phyloP scores from a whole-genome alignment of 768 basidiomycete genomes.

The Ramaria rubella region DNA sequence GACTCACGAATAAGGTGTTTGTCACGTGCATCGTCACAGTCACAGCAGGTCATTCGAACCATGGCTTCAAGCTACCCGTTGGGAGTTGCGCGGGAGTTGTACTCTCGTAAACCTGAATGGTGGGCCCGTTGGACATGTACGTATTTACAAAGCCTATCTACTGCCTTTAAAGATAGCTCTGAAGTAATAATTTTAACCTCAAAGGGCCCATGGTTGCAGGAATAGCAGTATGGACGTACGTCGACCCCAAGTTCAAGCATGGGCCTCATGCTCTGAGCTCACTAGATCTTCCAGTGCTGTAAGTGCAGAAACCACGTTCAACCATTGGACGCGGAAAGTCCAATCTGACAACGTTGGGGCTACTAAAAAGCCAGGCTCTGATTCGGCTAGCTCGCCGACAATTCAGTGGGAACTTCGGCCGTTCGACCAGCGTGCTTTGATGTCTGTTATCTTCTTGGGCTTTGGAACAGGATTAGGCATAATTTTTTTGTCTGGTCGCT shows the following conservation, averaged over 20 bases:
- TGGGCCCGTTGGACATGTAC: slow-evolving; percentile 10
- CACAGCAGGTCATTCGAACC: no score
- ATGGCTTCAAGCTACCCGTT: neutral
- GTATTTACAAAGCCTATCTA: neutral
- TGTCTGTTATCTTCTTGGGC: slow-evolving; percentile 1
- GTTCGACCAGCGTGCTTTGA: neutral
- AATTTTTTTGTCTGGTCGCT: slow-evolving; percentile 6
- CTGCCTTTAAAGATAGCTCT: neutral
- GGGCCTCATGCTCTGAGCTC: neutral
- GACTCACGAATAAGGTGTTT: no score
- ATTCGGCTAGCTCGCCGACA: neutral
- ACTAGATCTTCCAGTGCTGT: neutral
- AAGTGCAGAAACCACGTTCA: slow-evolving; percentile 1
- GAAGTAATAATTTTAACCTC: neutral
- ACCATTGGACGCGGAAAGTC: slow-evolving; percentile 6
- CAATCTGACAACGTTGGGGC: neutral
- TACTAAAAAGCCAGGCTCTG: neutral
- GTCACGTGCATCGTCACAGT: no score
- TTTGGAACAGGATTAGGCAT: slow-evolving; percentile 7
- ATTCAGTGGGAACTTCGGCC: slow-evolving; percentile 5
- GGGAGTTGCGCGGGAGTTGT: slow-evolving; percentile 5
- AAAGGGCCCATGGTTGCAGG: slow-evolving; percentile 6
- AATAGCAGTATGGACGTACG: slow-evolving; percentile 7
- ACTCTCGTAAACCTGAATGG: slow-evolving; percentile 6
- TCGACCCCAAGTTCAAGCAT: neutral